A percentile compares a stretch with the other conserved stretches of the same genome.
These are phyloP conservation scores for Torrubiellomyces zombiae DNA, from an alignment of 2,329 filamentous ascomycete species.

Conservation along the genomic window DNA sequence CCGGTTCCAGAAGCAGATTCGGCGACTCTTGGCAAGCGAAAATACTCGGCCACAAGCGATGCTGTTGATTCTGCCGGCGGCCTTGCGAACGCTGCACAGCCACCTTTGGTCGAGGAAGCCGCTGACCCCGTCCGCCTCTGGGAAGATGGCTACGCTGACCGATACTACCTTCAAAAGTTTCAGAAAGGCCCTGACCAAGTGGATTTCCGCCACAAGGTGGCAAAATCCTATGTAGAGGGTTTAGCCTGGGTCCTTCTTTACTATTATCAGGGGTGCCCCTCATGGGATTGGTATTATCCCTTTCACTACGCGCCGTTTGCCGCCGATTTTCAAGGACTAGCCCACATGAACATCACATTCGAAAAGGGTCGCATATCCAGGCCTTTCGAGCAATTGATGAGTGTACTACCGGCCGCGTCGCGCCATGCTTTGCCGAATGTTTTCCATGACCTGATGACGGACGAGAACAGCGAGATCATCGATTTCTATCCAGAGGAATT, in stretches of 20 bases:
- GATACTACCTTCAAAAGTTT: slow-evolving; percentile 97
- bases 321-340: slow-evolving; percentile 76
- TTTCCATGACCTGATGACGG: slow-evolving; percentile 82
- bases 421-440: slow-evolving; percentile 77
- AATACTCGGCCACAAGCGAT: too few relatives aligned
- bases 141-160: slow-evolving; percentile 88
- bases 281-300: slow-evolving; percentile 98
- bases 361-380: slow-evolving; percentile 71
- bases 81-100: slow-evolving; percentile 43
- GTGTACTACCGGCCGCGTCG: slow-evolving; percentile 83
- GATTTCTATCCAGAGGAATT: slow-evolving; percentile 97
- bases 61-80: slow-evolving; percentile 47
- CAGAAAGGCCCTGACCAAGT: slow-evolving; percentile 64
- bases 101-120: slow-evolving; percentile 52
- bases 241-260: slow-evolving; percentile 91
- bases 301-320: slow-evolving; percentile 98
- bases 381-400: slow-evolving; percentile 97
- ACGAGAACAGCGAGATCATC: slow-evolving; percentile 77
- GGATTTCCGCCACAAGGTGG: slow-evolving; percentile 78
- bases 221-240: slow-evolving; percentile 81
- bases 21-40: slow-evolving; percentile 53
- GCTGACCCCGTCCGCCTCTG: slow-evolving; percentile 76
- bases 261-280: slow-evolving; percentile 95
- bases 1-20: neutral
- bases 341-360: slow-evolving; percentile 64